phyloP scores from a whole-genome alignment of 495 filamentous ascomycete genomes.

The Hypoxylon fragiforme region DNA sequence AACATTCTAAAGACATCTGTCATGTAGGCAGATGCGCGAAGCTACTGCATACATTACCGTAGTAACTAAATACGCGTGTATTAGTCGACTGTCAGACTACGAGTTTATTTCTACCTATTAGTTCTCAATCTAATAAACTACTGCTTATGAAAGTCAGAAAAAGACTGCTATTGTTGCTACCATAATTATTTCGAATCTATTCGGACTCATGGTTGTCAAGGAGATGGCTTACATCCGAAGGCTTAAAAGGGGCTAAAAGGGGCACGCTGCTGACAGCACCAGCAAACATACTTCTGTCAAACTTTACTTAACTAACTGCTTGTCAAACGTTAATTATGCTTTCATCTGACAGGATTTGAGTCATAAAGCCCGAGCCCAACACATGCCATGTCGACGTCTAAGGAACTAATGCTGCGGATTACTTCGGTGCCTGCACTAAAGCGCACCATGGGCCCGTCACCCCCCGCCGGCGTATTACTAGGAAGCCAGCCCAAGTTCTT shows the following conservation, averaged over 20 bases:
- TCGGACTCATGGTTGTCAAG: neutral
- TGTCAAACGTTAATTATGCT: neutral
- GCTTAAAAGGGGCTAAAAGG: neutral
- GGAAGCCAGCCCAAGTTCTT: slow-evolving; percentile 30
- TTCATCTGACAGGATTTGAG: slow-evolving; percentile 8
- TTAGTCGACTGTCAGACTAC: no score
- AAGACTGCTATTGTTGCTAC: no score
- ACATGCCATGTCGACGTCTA: slow-evolving; percentile 32
- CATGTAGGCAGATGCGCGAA: no score
- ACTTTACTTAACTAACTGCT: neutral
- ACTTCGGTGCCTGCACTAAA: slow-evolving; percentile 15
- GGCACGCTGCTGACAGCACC: neutral
- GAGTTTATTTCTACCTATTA: no score
- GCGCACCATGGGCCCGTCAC: slow-evolving; percentile 18
- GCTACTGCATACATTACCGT: no score
- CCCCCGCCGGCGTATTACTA: neutral
- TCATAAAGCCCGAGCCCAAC: slow-evolving; percentile 23
- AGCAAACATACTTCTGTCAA: neutral
- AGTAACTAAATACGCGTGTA: no score
- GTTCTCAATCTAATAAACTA: no score
- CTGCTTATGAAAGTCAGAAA: no score
- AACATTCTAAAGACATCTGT: no score
- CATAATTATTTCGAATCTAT: no score
- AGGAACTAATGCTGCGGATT: slow-evolving; percentile 23
- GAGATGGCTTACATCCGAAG: neutral